phyloP scores from a whole-genome alignment of 805 yeast genomes.

The Wickerhamiella hasegawae region DNA sequence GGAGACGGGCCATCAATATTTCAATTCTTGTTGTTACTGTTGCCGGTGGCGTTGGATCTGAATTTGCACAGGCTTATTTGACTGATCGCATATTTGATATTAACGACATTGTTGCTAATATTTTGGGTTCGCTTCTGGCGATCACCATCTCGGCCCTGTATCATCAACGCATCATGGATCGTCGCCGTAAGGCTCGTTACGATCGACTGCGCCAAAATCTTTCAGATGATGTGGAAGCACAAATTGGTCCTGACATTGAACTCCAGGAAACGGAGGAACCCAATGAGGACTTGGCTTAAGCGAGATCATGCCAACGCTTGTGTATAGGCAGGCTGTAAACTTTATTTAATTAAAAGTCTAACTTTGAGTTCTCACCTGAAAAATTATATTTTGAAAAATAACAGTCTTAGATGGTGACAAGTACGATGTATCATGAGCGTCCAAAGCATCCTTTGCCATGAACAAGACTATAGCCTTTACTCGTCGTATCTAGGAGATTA shows the following conservation, averaged over 20 bases:
- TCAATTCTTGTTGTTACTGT: constrained; percentile 22
- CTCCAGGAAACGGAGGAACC: too few relatives aligned
- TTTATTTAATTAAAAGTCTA: too few relatives aligned
- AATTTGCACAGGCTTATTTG: constrained; percentile 22
- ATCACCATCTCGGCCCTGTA: constrained; percentile 20
- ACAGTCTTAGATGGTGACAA: too few relatives aligned
- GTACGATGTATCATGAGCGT: too few relatives aligned
- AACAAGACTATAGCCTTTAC: neutral
- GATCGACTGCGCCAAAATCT: constrained; percentile 15
- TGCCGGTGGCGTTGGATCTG: constrained; percentile 26
- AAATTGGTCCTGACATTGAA: constrained; percentile 8
- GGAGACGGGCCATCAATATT: constrained; percentile 22
- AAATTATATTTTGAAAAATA: too few relatives aligned
- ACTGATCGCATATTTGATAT: constrained; percentile 23
- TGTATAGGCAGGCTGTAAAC: too few relatives aligned
- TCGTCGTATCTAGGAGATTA: neutral
- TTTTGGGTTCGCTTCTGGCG: constrained; percentile 22
- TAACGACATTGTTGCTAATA: constrained; percentile 24
- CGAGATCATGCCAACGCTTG: too few relatives aligned
- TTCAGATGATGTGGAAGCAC: constrained; percentile 10
- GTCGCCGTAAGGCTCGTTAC: constrained; percentile 19
- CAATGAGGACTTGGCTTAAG: too few relatives aligned
- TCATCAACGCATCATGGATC: constrained; percentile 21
- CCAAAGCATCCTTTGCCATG: too few relatives aligned
- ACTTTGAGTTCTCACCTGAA: too few relatives aligned